These are phyloP conservation scores for Kwoniella dendrophila DNA, from an alignment of 768 basidiomycete genomes.

Conservation along the genomic window DNA sequence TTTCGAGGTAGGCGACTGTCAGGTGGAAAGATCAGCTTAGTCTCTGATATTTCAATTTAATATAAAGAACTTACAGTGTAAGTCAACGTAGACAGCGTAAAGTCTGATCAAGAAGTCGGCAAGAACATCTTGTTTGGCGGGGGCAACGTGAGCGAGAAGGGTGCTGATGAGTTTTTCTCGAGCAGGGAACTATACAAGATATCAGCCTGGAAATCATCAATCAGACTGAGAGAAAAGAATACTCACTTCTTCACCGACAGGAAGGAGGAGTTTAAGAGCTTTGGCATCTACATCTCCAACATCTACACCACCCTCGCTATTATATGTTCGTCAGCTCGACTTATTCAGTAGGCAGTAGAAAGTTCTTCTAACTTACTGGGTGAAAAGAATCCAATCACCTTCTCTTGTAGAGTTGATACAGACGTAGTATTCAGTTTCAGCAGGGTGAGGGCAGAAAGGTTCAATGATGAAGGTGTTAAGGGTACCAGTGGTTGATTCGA, in stretches of 20 bases:
- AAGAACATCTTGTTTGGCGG: constrained; percentile 81
- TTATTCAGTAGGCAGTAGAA: neutral
- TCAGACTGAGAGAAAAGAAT: neutral
- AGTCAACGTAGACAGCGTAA: constrained; percentile 96
- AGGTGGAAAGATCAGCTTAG: constrained; percentile 5
- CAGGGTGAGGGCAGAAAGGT: constrained; percentile 95
- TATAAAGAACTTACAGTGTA: constrained; percentile 66
- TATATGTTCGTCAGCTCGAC: constrained; percentile 18
- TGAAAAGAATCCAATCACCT: constrained; percentile 96
- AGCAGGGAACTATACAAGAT: constrained; percentile 66
- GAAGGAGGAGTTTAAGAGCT: constrained; percentile 82
- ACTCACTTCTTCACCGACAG: constrained; percentile 64
- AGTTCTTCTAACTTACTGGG: constrained; percentile 61
- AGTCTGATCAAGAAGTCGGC: constrained; percentile 92
- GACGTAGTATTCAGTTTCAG: constrained; percentile 94
- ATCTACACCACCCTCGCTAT: constrained; percentile 89
- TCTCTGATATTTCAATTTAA: neutral
- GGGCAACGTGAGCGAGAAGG: constrained; percentile 81
- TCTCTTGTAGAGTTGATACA: constrained; percentile 95
- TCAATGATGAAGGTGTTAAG: constrained; percentile 98
- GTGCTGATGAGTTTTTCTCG: constrained; percentile 72
- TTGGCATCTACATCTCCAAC: constrained; percentile 98
- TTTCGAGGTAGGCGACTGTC: constrained; percentile 90
- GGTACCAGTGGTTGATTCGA: constrained; percentile 90
- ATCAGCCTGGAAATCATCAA: neutral